phyloP scores from a whole-genome alignment of 768 basidiomycete species.

The Tubosaeta sp. region DNA sequence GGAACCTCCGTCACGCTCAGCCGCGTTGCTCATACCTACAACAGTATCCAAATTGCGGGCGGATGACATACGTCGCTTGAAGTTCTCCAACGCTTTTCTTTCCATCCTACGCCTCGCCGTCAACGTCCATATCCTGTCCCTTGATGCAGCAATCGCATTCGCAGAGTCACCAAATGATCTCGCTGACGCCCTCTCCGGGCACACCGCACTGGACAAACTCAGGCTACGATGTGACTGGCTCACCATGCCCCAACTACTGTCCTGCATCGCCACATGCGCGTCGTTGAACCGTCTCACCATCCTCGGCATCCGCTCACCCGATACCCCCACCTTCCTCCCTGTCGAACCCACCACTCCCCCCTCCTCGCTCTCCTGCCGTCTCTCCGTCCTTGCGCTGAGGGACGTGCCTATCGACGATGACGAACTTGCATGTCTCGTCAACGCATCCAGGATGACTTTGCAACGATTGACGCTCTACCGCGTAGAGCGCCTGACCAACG shows the following conservation, averaged over 20 bases:
- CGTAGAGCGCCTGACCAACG: conserved; percentile 1
- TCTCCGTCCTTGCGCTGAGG: background rate
- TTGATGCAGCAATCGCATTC: background rate
- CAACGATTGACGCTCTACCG: conserved; percentile 1
- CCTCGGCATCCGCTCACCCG: background rate
- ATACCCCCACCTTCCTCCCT: background rate
- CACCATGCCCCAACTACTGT: background rate
- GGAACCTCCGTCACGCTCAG: background rate
- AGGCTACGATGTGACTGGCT: background rate
- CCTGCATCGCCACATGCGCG: conserved; percentile 6
- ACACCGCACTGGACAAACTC: conserved; percentile 1
- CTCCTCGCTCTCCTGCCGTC: background rate
- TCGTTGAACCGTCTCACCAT: conserved; percentile 7
- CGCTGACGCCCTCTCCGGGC: background rate
- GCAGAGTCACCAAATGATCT: background rate
- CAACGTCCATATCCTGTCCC: background rate
- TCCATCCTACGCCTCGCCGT: conserved; percentile 1
- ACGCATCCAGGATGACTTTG: conserved; percentile 4
- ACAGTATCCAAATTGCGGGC: too few relatives aligned
- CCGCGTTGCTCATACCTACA: too few relatives aligned
- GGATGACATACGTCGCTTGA: background rate
- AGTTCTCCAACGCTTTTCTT: background rate
- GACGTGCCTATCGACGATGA: conserved; percentile 4
- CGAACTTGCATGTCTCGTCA: conserved; percentile 6
- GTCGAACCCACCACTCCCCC: too few relatives aligned